Base-by-base conservation (phyloP, 2,329 filamentous ascomycete genomes). In the Dothistroma septosporum region DNA sequence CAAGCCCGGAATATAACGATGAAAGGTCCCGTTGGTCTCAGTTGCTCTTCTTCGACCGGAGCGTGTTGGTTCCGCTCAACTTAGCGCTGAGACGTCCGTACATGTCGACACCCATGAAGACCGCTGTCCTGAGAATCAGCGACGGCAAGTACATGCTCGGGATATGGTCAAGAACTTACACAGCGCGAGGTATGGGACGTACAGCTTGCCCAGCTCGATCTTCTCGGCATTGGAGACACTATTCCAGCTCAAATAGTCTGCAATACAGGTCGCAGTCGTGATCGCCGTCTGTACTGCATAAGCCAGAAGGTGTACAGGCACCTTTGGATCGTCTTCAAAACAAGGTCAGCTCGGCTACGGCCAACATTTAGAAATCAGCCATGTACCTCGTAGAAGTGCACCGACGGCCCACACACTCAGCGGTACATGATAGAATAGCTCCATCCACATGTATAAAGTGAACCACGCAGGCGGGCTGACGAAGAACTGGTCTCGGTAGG, bases 401-500 rank as follows among this genome's bases (percentile, higher is more conserved):
- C 78, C 73, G 19, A 87, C 75, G 0, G 83, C 82, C 84, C 84
- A 88, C 14, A 85, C 57, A 50, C 82, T 85, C 19, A 87, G 68
- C 0, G 87, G 87, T 0, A 85, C 72, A 71, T 89, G 86, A 68
- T 84, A 86, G 19, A 84, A 59, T 1, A 83, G 69, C 70, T 89
- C 87, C 69, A 87, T 80, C 70, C 79, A 81, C 16, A 57, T 57
- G 69, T 83, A 86, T 14, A 77, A 65, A 11, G 74, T 75, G 70
- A 89, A 89, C 81, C 84, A 89, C 4, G 77, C 72, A 2, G 85
- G 85, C 1, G 84, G 79, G 3, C 76, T 69, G 35, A 80, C 77
- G 75, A 89, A 88, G 77, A 87, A 87, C 57, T 81, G 83, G 69
- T 89, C 87, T 14, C 80, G 77, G 71, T 87, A 88, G 1, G 80